A percentile compares a stretch with the other conserved stretches of the same genome.
phyloP scores from a whole-genome alignment of 495 filamentous ascomycete genomes.

The Aspergillus conjunctus region DNA sequence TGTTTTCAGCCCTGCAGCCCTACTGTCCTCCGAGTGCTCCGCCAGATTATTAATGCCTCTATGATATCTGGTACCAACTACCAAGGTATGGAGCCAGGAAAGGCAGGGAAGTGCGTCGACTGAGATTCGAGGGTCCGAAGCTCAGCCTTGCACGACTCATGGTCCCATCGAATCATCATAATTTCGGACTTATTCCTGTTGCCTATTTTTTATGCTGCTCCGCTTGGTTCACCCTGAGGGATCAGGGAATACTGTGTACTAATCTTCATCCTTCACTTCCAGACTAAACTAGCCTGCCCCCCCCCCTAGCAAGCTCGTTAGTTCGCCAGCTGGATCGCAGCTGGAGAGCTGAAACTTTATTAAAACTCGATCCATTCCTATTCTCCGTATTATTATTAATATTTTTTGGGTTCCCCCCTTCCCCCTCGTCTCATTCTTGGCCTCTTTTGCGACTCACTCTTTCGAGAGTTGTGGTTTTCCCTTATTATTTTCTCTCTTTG shows the following conservation, averaged over 20 bases:
- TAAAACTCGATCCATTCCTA: slow-evolving; percentile 3
- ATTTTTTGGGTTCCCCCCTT: neutral
- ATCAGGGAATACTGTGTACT: no score
- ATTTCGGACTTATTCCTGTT: neutral
- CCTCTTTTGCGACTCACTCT: neutral
- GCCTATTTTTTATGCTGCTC: neutral
- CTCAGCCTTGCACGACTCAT: slow-evolving; percentile 1
- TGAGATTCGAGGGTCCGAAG: neutral
- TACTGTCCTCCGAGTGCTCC: slow-evolving; percentile 14
- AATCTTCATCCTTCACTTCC: slow-evolving; percentile 2
- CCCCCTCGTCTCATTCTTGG: slow-evolving; percentile 1
- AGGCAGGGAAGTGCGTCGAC: neutral
- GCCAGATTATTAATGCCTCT: neutral
- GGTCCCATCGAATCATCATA: neutral
- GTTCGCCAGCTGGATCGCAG: neutral
- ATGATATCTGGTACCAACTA: no score
- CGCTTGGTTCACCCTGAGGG: neutral
- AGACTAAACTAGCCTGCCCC: neutral
- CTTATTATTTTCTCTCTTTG: neutral
- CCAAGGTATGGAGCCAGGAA: neutral
- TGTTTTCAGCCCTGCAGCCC: slow-evolving; percentile 23
- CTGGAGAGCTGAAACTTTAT: slow-evolving; percentile 2
- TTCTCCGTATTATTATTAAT: slow-evolving; percentile 3
- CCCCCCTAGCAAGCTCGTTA: neutral
- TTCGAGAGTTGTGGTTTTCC: neutral